Conservation (phyloP, 495 filamentous ascomycete species). For the Daldinia bambusicola region DNA sequence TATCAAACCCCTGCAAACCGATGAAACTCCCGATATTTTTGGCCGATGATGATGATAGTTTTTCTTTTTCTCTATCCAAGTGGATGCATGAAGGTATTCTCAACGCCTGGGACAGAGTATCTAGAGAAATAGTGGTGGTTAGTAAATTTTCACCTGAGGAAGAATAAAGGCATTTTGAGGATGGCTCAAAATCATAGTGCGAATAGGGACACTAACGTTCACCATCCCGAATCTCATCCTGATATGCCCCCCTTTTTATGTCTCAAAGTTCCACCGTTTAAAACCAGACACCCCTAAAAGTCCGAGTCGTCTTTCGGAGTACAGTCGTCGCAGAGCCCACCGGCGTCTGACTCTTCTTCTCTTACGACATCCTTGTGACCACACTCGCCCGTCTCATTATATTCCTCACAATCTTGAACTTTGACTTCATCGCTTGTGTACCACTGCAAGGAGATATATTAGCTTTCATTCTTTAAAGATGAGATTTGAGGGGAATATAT, state of each 20-base stretch:
- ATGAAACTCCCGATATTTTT: constrained; percentile 1
- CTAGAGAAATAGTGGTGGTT: neutral
- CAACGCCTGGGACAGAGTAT: neutral
- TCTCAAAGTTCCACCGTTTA: neutral
- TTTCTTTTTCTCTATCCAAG: constrained; percentile 15
- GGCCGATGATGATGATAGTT: neutral
- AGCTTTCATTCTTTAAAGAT: constrained; percentile 8
- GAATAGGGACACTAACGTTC: constrained; percentile 1
- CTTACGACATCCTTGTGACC: constrained; percentile 39
- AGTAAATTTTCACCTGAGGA: neutral
- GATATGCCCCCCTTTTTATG: neutral
- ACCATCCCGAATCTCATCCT: neutral
- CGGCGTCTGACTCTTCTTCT: constrained; percentile 45
- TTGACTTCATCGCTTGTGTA: constrained; percentile 50
- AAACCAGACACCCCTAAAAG: neutral
- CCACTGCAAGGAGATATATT: constrained; percentile 36
- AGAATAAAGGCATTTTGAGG: neutral
- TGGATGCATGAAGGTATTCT: constrained; percentile 1
- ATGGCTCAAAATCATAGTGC: neutral
- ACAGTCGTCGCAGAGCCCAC: constrained; percentile 48
- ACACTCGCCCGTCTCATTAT: constrained; percentile 38
- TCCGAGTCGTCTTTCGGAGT: constrained; percentile 30
- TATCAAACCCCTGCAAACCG: neutral
- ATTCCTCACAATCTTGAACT: constrained; percentile 43
- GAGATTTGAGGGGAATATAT: neutral